These are phyloP conservation scores for Mycena vulgaris DNA, from an alignment of 768 basidiomycete species.

Conservation along the genomic window DNA sequence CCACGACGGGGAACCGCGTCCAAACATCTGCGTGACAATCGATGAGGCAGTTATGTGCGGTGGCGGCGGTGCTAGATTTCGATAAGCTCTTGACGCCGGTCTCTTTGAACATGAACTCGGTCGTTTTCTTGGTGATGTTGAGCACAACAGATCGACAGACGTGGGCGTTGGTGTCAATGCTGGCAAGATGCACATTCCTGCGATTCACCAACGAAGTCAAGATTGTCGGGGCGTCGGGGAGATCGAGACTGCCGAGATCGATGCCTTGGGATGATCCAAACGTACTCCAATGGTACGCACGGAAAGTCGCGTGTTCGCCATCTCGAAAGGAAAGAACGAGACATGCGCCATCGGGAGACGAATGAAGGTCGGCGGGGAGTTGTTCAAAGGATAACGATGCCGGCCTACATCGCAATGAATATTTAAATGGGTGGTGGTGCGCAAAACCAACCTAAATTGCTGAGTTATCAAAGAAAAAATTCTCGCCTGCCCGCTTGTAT, in stretches of 20 bases:
- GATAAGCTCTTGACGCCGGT: constrained; percentile 48
- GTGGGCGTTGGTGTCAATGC: constrained; percentile 51
- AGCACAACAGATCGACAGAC: constrained; percentile 60
- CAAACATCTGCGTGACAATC: constrained; percentile 72
- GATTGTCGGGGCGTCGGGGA: constrained; percentile 46
- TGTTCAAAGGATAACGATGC: constrained; percentile 57
- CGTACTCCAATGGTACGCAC: constrained; percentile 69
- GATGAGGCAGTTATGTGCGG: constrained; percentile 65
- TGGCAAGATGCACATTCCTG: constrained; percentile 59
- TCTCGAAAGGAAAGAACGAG: constrained; percentile 53
- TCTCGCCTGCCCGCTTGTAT: constrained; percentile 58
- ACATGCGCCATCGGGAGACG: constrained; percentile 71
- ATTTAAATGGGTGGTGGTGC: neutral
- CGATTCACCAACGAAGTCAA: constrained; percentile 64
- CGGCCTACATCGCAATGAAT: constrained; percentile 51
- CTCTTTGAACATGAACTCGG: constrained; percentile 70
- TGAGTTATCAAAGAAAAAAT: constrained; percentile 70
- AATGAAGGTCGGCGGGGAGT: constrained; percentile 54
- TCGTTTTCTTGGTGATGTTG: constrained; percentile 68
- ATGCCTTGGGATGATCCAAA: constrained; percentile 69
- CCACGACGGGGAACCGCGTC: constrained; percentile 72
- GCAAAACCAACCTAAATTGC: constrained; percentile 63
- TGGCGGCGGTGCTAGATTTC: constrained; percentile 35
- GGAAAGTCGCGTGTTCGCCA: constrained; percentile 42
- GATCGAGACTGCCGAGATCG: constrained; percentile 50